These are phyloP conservation scores for Cladorrhinum sp. DNA, from an alignment of 2,329 filamentous ascomycete species.

Conservation along the genomic window DNA sequence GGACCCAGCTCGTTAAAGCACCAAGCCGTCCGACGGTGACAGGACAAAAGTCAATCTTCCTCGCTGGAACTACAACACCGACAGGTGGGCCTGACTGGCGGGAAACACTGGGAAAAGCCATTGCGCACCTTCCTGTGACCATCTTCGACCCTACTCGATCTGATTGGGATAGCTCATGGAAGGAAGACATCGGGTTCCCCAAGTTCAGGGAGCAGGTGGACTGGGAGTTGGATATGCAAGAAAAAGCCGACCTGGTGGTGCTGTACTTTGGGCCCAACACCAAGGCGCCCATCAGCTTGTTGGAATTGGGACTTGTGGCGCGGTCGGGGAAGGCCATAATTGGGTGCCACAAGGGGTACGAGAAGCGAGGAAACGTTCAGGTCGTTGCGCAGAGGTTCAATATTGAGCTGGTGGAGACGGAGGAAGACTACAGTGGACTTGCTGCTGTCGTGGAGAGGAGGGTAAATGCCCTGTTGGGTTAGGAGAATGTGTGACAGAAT, in stretches of 20 bases:
- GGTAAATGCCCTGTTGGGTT: no score
- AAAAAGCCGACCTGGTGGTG: slow-evolving; percentile 51
- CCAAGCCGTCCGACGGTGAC: slow-evolving; percentile 13
- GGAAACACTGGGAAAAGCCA: slow-evolving; percentile 36
- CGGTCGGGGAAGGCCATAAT: slow-evolving; percentile 47
- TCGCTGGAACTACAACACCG: slow-evolving; percentile 55
- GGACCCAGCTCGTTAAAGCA: slow-evolving; percentile 19
- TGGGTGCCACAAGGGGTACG: slow-evolving; percentile 50
- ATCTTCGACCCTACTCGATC: slow-evolving; percentile 56
- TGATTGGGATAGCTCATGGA: slow-evolving; percentile 56
- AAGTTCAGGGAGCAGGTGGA: slow-evolving; percentile 53
- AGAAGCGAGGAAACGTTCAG: slow-evolving; percentile 60
- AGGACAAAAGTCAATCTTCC: slow-evolving; percentile 45
- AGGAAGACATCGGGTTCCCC: slow-evolving; percentile 44
- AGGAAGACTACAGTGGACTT: slow-evolving; percentile 5
- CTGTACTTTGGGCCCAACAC: slow-evolving; percentile 55
- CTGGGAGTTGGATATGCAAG: slow-evolving; percentile 61
- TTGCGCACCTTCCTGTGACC: slow-evolving; percentile 47
- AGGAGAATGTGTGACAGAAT: no score
- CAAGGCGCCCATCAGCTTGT: slow-evolving; percentile 54
- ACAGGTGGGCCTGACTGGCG: slow-evolving; percentile 50
- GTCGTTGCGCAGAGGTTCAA: slow-evolving; percentile 51
- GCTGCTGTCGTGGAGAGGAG: slow-evolving; percentile 3
- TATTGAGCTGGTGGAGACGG: slow-evolving; percentile 40
- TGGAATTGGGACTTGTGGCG: slow-evolving; percentile 58